Evolutionary conservation across 2,329 filamentous ascomycete genomes (phyloP).

Genomic region (Pseudogymnoascus sp.): DNA sequence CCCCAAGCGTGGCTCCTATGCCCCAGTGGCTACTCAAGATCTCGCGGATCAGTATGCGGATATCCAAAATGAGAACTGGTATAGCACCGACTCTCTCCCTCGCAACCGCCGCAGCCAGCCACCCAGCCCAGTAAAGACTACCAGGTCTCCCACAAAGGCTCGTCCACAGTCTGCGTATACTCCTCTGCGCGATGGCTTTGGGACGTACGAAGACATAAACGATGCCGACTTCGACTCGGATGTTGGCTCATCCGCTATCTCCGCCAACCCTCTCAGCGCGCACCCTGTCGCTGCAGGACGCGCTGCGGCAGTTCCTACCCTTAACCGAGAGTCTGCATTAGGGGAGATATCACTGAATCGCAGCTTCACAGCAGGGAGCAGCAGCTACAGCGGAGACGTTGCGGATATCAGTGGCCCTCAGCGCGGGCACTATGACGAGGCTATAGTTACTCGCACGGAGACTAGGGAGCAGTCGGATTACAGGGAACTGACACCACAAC

Average conservation of each 20-base stretch:
- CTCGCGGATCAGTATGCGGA: background rate
- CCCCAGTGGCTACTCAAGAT: background rate
- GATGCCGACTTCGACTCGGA: background rate
- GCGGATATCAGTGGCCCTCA: constrained; percentile 1
- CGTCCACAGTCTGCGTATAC: background rate
- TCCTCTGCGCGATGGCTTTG: background rate
- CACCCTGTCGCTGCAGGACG: background rate
- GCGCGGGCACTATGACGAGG: background rate
- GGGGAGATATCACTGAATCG: constrained; percentile 3
- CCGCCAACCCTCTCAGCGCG: constrained; percentile 6
- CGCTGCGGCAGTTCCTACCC: background rate
- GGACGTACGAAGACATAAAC: constrained; percentile 5
- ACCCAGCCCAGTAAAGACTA: background rate
- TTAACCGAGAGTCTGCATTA: background rate
- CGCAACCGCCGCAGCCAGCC: background rate
- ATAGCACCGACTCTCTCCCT: background rate
- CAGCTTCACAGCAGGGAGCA: background rate
- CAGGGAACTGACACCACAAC: background rate
- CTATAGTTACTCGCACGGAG: background rate
- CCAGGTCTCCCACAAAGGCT: background rate
- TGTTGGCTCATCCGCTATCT: background rate
- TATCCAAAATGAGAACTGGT: constrained; percentile 5
- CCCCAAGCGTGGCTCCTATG: background rate
- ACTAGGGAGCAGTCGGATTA: background rate
- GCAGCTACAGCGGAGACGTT: background rate